Conservation (phyloP, 495 filamentous ascomycete species). For the Neurospora sp. region DNA sequence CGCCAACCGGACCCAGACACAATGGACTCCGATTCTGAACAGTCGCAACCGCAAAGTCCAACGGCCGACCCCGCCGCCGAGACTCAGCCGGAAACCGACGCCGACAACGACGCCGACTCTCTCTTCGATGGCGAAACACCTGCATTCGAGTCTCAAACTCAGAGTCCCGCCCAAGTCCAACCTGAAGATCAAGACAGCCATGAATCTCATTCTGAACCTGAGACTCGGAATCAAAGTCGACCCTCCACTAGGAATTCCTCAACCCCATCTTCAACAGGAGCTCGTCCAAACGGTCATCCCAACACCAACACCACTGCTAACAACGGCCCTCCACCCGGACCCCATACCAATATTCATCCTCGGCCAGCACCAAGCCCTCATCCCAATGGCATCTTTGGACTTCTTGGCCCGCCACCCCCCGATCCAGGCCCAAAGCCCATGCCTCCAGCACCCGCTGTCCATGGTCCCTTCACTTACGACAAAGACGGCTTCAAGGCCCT, state of each 20-base stretch:
- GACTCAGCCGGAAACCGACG: background rate
- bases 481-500: background rate
- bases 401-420: background rate
- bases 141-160: background rate
- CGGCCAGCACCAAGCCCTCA: background rate
- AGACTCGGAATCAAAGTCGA: background rate
- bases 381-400: background rate
- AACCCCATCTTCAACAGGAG: background rate
- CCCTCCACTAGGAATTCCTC: background rate
- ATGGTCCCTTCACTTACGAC: background rate
- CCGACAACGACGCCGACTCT: background rate
- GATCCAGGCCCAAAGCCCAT: background rate
- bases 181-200: background rate
- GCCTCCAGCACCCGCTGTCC: background rate
- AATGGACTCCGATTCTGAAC: background rate
- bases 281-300: background rate
- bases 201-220: background rate
- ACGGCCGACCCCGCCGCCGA: background rate
- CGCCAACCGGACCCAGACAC: background rate
- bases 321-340: background rate
- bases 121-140: background rate
- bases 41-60: background rate
- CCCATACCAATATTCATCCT: background rate
- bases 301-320: background rate
- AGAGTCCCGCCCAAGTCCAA: background rate